phyloP scores from a whole-genome alignment of 2,329 filamentous ascomycete species.

The Pseudogymnoascus sp. region DNA sequence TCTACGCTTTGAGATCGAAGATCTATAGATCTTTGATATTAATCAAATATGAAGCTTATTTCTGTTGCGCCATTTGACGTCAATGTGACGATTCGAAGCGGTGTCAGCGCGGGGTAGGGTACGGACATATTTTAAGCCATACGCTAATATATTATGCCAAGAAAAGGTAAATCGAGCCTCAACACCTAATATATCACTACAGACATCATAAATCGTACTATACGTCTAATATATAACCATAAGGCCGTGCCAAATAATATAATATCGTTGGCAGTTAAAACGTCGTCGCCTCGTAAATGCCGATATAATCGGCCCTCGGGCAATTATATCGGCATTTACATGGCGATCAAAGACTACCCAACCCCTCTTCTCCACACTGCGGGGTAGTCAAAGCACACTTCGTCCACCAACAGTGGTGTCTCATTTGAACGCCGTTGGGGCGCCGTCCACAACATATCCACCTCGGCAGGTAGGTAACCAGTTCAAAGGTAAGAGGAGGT shows the following conservation, averaged over 20 bases:
- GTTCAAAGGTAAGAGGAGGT: background rate
- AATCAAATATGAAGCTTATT: background rate
- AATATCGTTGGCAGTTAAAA: background rate
- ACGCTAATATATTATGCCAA: background rate
- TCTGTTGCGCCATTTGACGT: background rate
- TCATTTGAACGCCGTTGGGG: background rate
- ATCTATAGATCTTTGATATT: background rate
- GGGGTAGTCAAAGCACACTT: background rate
- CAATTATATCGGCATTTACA: background rate
- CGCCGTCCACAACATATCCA: background rate
- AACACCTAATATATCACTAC: background rate
- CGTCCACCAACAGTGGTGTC: background rate
- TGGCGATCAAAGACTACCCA: slow-evolving; percentile 11
- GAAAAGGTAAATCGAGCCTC: slow-evolving; percentile 2
- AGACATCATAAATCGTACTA: background rate
- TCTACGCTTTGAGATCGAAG: background rate
- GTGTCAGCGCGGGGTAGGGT: background rate
- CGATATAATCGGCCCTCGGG: slow-evolving; percentile 10
- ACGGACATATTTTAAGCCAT: background rate
- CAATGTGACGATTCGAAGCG: background rate
- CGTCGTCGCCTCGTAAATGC: background rate
- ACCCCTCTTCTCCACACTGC: slow-evolving; percentile 7
- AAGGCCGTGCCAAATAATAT: background rate
- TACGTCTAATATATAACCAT: background rate
- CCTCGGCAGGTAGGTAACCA: background rate